Percentiles rank a stretch among this genome's conserved stretches.
These are phyloP conservation scores for Glomus cerebriforme DNA, from an alignment of 192 early-diverging fungal species.

Conservation along the genomic window DNA sequence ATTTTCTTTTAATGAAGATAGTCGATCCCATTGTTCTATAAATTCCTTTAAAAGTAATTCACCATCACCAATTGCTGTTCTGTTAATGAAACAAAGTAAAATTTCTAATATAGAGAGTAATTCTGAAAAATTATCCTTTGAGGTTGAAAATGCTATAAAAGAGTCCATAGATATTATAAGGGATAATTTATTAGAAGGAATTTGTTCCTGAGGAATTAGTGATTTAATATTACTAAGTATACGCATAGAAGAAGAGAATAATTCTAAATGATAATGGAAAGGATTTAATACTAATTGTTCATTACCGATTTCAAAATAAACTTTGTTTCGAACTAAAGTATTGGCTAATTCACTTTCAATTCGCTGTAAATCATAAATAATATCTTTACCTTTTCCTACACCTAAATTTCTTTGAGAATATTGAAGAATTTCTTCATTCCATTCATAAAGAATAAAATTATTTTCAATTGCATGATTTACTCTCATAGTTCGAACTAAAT, in stretches of 20 bases:
- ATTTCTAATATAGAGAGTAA: constrained; percentile 31
- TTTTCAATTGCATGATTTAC: neutral
- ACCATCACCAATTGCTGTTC: constrained; percentile 16
- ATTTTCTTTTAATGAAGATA: constrained; percentile 15
- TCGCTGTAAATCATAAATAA: constrained; percentile 26
- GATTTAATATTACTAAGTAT: constrained; percentile 26
- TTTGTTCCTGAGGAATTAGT: constrained; percentile 19
- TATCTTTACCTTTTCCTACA: constrained; percentile 16
- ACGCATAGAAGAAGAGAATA: constrained; percentile 7
- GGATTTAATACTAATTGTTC: neutral
- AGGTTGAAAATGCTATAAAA: neutral
- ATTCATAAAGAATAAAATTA: constrained; percentile 15
- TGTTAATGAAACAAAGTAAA: constrained; percentile 30
- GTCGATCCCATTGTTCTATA: constrained; percentile 30
- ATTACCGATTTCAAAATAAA: neutral
- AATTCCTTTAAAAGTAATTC: constrained; percentile 14
- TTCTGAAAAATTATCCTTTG: constrained; percentile 5
- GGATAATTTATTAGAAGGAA: constrained; percentile 16
- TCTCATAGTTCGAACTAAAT: neutral
- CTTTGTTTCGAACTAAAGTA: constrained; percentile 10
- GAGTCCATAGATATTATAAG: neutral
- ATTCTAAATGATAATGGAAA: constrained; percentile 30
- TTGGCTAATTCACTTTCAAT: constrained; percentile 24
- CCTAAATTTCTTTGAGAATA: constrained; percentile 27
- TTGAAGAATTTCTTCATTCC: constrained; percentile 22